Conservation (phyloP, 2,329 filamentous ascomycete genomes). For the Cladosporium sp. region DNA sequence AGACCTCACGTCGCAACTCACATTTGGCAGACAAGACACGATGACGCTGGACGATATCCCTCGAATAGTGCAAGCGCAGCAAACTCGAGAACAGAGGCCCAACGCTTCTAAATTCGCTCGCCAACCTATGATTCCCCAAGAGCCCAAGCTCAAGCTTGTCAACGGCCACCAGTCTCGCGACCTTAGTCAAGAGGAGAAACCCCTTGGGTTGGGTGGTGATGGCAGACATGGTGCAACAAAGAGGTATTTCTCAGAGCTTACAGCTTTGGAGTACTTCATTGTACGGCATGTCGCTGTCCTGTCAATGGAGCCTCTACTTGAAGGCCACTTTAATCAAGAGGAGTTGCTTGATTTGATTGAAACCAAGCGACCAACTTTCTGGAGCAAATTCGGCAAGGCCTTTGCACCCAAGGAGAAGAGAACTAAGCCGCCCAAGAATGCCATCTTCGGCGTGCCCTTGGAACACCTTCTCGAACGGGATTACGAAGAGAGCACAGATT, state of each 20-base stretch:
- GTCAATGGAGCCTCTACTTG: conserved; percentile 88
- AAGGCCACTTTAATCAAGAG: conserved; percentile 86
- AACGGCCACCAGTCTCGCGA: conserved; percentile 67
- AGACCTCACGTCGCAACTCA: conserved; percentile 66
- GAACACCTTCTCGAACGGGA: conserved; percentile 88
- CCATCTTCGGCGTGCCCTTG: conserved; percentile 83
- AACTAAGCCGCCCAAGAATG: conserved; percentile 81
- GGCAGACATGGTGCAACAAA: conserved; percentile 56
- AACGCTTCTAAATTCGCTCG: conserved; percentile 73
- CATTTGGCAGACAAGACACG: conserved; percentile 85
- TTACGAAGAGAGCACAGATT: conserved; percentile 95
- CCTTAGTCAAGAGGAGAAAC: conserved; percentile 50
- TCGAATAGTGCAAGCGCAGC: conserved; percentile 89
- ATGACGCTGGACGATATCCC: conserved; percentile 95
- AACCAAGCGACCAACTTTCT: conserved; percentile 87
- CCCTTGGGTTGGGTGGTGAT: conserved; percentile 14
- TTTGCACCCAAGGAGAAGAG: conserved; percentile 63
- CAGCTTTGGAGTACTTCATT: conserved; percentile 94
- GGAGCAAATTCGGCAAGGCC: conserved; percentile 96
- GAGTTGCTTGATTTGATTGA: conserved; percentile 91
- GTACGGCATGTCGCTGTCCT: conserved; percentile 91
- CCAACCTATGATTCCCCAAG: conserved; percentile 61
- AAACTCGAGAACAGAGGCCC: conserved; percentile 83
- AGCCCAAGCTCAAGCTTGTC: conserved; percentile 63
- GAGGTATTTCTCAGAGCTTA: conserved; percentile 93